Base-by-base conservation (phyloP, 1,284 basidiomycete genomes). In the Porogramme epimiltina region DNA sequence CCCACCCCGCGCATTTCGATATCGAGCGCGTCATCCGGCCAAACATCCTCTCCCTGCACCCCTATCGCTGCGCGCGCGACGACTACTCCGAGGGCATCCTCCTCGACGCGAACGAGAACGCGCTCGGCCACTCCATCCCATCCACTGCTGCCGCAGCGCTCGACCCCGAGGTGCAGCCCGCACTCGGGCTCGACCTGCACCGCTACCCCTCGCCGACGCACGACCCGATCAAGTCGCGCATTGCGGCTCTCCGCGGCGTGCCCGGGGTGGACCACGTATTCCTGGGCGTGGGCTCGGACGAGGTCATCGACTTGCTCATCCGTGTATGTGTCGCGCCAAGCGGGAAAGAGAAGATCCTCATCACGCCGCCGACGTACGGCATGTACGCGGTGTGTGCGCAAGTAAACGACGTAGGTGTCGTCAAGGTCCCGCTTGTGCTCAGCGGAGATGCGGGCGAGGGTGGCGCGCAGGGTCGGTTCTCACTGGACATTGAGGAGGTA, bases 51-150 rank as follows among this genome's bases (percentile, higher is more conserved):
- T 75, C 91, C 2, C 77, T 99, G 18, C 85, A 89, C 54, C 97
- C 97, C 0, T 99, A 99, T 73, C 87, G 95, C 26, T 98, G 94
- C 64, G 97, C 97, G 1, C 80, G 96, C 47, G 97, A 99, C 66
- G 96, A 99, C 75, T 99, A 98, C 73, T 86, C 89, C 42, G 78
- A 83, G 1, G 95, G 95, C 23, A 89, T 98, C 61, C 83, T 99
- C n/a, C 83, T 99, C 28, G 97, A 99, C 64, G 97, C 97, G 26
- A 99, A 98, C 71, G 96, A 99, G 76, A 98, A 99, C 68, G 83
- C 94, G 0, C 78, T 96, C 40, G 96, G 96, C 0, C 91, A 93
- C 66, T 87, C 91, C 1, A 85, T 98, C n/a, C 75, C 81, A 22
- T 44, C 59, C 11, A 46, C 59, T 15, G 55, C 70, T 8, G 38